Conservation (phyloP, 306 rosid species). For the Vigna mungo region DNA sequence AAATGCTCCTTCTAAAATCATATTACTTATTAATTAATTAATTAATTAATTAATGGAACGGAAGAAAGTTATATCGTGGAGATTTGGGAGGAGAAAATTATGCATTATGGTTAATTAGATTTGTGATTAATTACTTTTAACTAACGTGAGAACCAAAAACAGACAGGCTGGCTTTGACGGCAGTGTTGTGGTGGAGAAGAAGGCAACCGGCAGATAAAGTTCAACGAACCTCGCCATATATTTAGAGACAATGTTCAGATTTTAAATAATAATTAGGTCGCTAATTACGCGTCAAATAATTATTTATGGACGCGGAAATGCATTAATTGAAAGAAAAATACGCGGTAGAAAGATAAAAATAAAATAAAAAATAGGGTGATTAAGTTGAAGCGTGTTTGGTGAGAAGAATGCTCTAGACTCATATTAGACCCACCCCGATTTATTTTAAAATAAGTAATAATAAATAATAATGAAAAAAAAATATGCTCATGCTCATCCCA, state of each 20-base stretch:
- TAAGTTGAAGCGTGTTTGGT: conserved; percentile 31
- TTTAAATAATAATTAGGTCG: no score
- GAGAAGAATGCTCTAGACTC: neutral
- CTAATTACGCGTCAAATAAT: no score
- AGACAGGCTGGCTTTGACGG: conserved; percentile 49
- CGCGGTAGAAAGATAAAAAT: neutral
- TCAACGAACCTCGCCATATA: neutral
- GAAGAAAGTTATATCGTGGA: conserved; percentile 9
- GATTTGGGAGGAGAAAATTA: conserved; percentile 16
- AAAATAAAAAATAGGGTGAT: no score
- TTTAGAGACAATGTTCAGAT: no score
- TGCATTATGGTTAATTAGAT: conserved; percentile 17
- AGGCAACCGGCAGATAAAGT: conserved; percentile 23
- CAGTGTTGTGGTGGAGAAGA: conserved; percentile 26
- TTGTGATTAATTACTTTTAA: neutral
- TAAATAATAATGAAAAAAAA: no score
- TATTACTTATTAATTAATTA: neutral
- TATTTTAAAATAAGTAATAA: no score
- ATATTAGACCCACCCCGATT: neutral
- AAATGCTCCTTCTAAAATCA: neutral
- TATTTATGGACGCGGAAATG: no score
- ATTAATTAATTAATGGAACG: neutral
- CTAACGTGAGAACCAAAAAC: conserved; percentile 12
- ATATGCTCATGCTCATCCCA: neutral
- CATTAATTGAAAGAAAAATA: no score